Percentiles rank a stretch among this genome's conserved stretches.
phyloP scores from a whole-genome alignment of 192 early-diverging fungal species.

The Coemansia sp. region DNA sequence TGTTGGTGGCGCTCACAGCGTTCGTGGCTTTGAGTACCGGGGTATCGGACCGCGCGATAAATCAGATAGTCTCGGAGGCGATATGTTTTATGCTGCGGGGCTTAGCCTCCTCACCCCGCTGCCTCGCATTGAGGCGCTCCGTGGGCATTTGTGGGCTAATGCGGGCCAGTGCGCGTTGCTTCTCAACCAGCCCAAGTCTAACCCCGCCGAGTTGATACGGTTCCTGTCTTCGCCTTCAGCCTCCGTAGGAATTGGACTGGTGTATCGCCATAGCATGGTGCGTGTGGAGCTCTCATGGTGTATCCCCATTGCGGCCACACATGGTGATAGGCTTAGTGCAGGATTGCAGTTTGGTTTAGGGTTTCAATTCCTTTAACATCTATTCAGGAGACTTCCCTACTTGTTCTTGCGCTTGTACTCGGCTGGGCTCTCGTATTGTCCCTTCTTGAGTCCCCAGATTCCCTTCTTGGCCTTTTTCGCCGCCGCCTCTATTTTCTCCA shows the following conservation, averaged over 20 bases:
- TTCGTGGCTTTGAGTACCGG: conserved; percentile 84
- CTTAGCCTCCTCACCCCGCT: conserved; percentile 75
- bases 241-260: conserved; percentile 79
- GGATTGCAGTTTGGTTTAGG: conserved; percentile 89
- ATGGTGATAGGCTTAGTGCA: conserved; percentile 64
- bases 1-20: conserved; percentile 80
- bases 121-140: conserved; percentile 62
- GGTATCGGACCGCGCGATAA: conserved; percentile 86
- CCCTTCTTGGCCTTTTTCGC: conserved; percentile 36
- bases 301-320: conserved; percentile 67
- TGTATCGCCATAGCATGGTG: conserved; percentile 79
- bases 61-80: conserved; percentile 84
- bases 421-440: conserved; percentile 31
- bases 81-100: conserved; percentile 76
- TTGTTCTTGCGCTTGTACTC: conserved; percentile 39
- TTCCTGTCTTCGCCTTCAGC: conserved; percentile 65
- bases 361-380: conserved; percentile 62
- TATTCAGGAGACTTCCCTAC: background rate
- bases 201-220: conserved; percentile 22
- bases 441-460: conserved; percentile 41
- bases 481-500: conserved; percentile 25
- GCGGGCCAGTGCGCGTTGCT: conserved; percentile 70
- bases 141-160: conserved; percentile 85
- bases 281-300: conserved; percentile 91
- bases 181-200: conserved; percentile 32